Percentiles rank a stretch among this genome's conserved stretches.
Conservation (phyloP, 108 stramenopile species). For the Cylindrotheca fusiformis region DNA sequence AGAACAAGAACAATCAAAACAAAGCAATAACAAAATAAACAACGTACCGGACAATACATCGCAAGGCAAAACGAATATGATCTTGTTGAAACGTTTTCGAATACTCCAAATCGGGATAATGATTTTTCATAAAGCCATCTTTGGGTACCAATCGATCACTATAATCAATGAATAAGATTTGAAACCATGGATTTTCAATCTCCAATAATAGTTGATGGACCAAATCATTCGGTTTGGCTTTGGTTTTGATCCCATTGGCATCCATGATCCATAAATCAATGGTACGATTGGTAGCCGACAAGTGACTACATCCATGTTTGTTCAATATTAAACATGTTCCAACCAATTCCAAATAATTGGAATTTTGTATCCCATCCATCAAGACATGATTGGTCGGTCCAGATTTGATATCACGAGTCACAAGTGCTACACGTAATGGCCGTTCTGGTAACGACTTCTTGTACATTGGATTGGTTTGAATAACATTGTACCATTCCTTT, state of each 20-base stretch:
- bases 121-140: neutral
- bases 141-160: constrained; percentile 5
- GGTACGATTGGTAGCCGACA: neutral
- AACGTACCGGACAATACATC: constrained; percentile 8
- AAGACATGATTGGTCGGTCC: neutral
- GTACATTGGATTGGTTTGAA: neutral
- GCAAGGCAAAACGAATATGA: constrained; percentile 18
- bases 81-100: neutral
- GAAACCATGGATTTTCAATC: constrained; percentile 8
- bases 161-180: constrained; percentile 22
- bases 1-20: too few relatives aligned
- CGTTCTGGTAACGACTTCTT: too few relatives aligned
- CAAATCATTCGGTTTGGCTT: neutral
- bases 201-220: neutral
- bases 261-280: neutral
- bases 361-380: neutral
- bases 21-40: too few relatives aligned
- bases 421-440: neutral
- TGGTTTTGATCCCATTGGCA: neutral
- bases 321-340: neutral
- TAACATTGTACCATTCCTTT: neutral
- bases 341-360: neutral
- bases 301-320: neutral
- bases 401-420: neutral
- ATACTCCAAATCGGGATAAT: neutral